Evolutionary conservation across 2,329 filamentous ascomycete genomes (phyloP).

Genomic region (Fusarium longipes): DNA sequence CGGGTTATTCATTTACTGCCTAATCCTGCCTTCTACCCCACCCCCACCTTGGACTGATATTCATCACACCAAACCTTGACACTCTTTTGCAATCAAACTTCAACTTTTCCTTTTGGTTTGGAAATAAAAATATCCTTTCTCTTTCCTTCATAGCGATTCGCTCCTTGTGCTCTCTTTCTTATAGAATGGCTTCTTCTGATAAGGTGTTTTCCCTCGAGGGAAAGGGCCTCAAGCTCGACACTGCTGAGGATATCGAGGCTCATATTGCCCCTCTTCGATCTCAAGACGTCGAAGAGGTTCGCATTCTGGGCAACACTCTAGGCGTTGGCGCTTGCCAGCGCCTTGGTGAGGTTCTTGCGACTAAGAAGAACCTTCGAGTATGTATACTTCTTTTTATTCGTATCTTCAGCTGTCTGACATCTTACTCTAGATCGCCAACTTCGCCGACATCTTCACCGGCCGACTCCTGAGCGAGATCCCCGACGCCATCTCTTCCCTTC

Average conservation of each 20-base stretch:
- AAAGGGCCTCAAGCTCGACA: conserved; percentile 92
- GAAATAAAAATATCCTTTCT: conserved; percentile 19
- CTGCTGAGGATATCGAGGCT: conserved; percentile 84
- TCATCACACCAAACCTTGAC: conserved; percentile 37
- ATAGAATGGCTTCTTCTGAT: conserved; percentile 50
- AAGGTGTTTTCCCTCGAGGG: conserved; percentile 92
- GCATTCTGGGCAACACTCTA: conserved; percentile 89
- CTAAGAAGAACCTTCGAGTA: conserved; percentile 85
- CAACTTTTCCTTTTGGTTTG: conserved; percentile 29
- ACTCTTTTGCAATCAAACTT: conserved; percentile 36
- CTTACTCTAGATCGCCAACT: conserved; percentile 75
- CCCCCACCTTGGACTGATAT: conserved; percentile 44
- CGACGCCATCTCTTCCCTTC: conserved; percentile 83
- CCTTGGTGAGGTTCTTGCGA: conserved; percentile 83
- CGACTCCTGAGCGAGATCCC: conserved; percentile 95
- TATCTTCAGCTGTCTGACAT: conserved; percentile 1
- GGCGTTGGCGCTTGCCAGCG: conserved; percentile 89
- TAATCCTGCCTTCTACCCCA: conserved; percentile 41
- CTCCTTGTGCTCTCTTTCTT: conserved; percentile 9
- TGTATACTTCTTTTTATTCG: conserved; percentile 25
- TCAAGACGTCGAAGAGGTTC: conserved; percentile 85
- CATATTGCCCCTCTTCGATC: conserved; percentile 81
- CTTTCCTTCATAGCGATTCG: conserved; percentile 12
- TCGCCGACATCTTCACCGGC: conserved; percentile 97
- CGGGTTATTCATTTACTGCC: conserved; percentile 27